Evolutionary conservation across 1,284 basidiomycete genomes (phyloP).

Genomic region (Vanrija sp.): DNA sequence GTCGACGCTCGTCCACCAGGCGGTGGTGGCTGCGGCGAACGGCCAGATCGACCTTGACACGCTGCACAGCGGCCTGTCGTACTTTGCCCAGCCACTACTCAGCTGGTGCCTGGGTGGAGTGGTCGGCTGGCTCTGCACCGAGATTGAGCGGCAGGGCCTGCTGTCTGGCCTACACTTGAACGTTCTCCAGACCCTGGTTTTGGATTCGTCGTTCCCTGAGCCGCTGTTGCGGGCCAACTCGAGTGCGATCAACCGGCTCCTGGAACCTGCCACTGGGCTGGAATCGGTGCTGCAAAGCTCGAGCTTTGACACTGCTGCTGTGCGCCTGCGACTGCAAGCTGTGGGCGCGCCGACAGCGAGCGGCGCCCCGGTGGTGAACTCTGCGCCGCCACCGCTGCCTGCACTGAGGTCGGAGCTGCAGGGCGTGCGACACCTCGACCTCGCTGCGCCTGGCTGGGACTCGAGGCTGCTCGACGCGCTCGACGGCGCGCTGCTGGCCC

Average conservation of each 20-base stretch:
- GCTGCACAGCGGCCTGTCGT: conserved; percentile 52
- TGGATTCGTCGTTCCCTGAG: conserved; percentile 37
- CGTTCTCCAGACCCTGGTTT: conserved; percentile 41
- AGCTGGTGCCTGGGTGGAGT: conserved; percentile 54
- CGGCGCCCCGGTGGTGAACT: not conserved
- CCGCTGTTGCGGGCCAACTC: conserved; percentile 32
- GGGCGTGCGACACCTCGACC: conserved; percentile 18
- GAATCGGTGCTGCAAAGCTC: conserved; percentile 35
- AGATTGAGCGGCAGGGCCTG: conserved; percentile 41
- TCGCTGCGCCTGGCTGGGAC: conserved; percentile 18
- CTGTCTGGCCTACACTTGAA: conserved; percentile 43
- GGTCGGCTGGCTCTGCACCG: conserved; percentile 46
- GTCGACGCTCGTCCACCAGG: conserved; percentile 53
- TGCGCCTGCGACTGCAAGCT: conserved; percentile 24
- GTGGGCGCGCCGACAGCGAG: conserved; percentile 6
- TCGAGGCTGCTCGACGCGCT: conserved; percentile 12
- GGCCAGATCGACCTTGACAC: conserved; percentile 53
- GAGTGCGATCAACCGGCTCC: conserved; percentile 21
- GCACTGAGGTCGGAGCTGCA: conserved; percentile 18
- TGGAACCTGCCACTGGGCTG: conserved; percentile 30
- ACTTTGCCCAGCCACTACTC: conserved; percentile 54
- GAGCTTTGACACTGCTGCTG: conserved; percentile 28
- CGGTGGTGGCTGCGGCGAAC: conserved; percentile 47
- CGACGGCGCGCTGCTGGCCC: conserved; percentile 3
- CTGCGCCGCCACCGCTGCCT: not conserved